Percentiles rank a stretch among this genome's conserved stretches.
These are phyloP conservation scores for Fusarium sp. DNA, from an alignment of 2,329 filamentous ascomycete genomes.

Conservation along the genomic window DNA sequence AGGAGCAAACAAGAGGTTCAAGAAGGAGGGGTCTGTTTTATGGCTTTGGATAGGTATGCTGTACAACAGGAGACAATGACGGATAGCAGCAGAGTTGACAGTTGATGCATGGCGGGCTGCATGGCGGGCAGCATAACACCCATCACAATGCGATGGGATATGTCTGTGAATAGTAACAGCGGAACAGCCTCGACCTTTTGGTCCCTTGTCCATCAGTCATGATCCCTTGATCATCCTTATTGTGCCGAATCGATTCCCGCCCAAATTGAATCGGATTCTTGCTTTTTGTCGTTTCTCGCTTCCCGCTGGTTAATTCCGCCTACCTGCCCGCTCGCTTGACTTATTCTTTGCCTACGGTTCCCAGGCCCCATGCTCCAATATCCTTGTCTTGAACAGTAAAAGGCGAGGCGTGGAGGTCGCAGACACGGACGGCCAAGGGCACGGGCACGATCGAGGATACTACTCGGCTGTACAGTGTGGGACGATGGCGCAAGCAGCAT, in stretches of 20 bases:
- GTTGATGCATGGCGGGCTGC: constrained; percentile 23
- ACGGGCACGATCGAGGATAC: constrained; percentile 47
- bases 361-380: constrained; percentile 24
- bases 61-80: constrained; percentile 25
- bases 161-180: constrained; percentile 27
- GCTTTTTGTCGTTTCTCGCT: constrained; percentile 7
- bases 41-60: constrained; percentile 22
- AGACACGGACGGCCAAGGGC: constrained; percentile 46
- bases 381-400: constrained; percentile 45
- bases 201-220: constrained; percentile 25
- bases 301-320: constrained; percentile 33
- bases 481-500: constrained; percentile 51
- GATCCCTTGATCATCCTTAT: constrained; percentile 36
- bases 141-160: constrained; percentile 24
- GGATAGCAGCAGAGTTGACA: constrained; percentile 14
- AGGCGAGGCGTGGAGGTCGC: constrained; percentile 47
- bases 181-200: constrained; percentile 27
- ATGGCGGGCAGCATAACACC: constrained; percentile 26
- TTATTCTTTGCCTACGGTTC: constrained; percentile 29
- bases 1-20: background rate
- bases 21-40: constrained; percentile 34
- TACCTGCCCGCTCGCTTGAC: constrained; percentile 22
- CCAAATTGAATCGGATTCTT: constrained; percentile 33
- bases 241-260: constrained; percentile 38
- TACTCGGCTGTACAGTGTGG: constrained; percentile 51